Percentiles rank a stretch among this genome's conserved stretches.
Conservation (phyloP, 257 asterid genomes). For the Solanum virginianum region DNA sequence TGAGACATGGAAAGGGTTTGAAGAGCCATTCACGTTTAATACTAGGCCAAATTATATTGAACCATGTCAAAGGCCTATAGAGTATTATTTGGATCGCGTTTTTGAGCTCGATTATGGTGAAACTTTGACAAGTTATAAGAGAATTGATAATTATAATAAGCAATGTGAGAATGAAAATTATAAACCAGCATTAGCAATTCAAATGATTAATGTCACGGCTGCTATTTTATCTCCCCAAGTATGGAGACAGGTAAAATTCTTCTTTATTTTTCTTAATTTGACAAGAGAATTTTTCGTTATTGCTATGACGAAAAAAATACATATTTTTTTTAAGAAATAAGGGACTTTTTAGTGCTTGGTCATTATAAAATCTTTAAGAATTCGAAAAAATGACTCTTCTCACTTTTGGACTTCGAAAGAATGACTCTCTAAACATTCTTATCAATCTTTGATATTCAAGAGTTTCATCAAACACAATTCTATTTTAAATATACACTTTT, state of each 20-base stretch:
- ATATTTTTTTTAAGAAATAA: neutral
- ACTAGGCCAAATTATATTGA: conserved; percentile 29
- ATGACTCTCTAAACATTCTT: no score
- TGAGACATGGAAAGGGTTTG: conserved; percentile 56
- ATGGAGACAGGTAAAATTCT: conserved; percentile 45
- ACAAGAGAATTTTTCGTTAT: neutral
- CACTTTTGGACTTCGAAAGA: neutral
- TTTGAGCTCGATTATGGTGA: conserved; percentile 7
- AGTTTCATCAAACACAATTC: no score
- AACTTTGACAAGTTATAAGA: conserved; percentile 31
- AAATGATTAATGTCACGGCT: conserved; percentile 38
- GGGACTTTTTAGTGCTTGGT: neutral
- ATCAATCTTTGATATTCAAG: no score
- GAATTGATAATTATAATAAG: neutral
- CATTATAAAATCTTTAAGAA: no score
- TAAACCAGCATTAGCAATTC: conserved; percentile 20
- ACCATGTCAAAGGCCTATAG: conserved; percentile 48
- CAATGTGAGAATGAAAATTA: conserved; percentile 22
- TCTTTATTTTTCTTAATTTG: neutral
- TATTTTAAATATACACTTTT: no score
- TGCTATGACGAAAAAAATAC: neutral
- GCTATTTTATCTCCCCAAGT: conserved; percentile 21
- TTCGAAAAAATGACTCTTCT: neutral
- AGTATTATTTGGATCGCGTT: conserved; percentile 27
- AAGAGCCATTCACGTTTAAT: conserved; percentile 48